Conservation (phyloP, 306 rosid species). For the Parietaria judaica region DNA sequence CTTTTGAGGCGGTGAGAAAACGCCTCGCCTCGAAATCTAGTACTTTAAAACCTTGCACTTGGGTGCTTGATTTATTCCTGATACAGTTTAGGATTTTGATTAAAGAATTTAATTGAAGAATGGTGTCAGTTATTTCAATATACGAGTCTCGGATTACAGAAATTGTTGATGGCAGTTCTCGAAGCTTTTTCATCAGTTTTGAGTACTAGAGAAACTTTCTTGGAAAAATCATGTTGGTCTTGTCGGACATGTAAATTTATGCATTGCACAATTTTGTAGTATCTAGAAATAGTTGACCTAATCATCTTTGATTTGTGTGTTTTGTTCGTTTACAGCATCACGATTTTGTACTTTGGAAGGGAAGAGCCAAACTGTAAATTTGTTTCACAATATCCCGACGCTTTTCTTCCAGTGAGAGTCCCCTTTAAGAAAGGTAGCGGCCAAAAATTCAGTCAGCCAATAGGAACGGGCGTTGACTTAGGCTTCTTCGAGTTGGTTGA, state of each 20-base stretch:
- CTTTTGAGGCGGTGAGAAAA: too few relatives aligned
- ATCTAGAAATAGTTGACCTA: too few relatives aligned
- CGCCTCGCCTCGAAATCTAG: too few relatives aligned
- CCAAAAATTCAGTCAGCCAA: constrained; percentile 65
- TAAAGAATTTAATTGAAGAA: background rate
- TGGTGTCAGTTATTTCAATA: background rate
- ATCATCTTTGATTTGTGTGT: background rate
- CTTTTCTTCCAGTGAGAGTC: constrained; percentile 47
- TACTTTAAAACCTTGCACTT: too few relatives aligned
- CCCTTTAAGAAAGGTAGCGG: constrained; percentile 78
- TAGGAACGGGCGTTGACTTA: constrained; percentile 81
- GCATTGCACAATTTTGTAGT: too few relatives aligned
- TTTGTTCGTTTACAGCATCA: constrained; percentile 43
- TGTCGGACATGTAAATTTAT: too few relatives aligned
- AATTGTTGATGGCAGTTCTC: background rate
- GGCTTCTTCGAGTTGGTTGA: constrained; percentile 84
- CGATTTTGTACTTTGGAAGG: constrained; percentile 78
- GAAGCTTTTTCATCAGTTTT: background rate
- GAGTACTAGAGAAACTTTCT: too few relatives aligned
- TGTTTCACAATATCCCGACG: constrained; percentile 58
- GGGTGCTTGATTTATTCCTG: too few relatives aligned
- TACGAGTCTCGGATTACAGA: constrained; percentile 7
- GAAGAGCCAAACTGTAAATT: constrained; percentile 69
- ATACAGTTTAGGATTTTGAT: background rate
- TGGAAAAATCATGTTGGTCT: too few relatives aligned